Percentiles rank a stretch among this genome's conserved stretches.
Conservation (phyloP, 2,329 filamentous ascomycete genomes). For the Teratosphaeria epicoccoides region DNA sequence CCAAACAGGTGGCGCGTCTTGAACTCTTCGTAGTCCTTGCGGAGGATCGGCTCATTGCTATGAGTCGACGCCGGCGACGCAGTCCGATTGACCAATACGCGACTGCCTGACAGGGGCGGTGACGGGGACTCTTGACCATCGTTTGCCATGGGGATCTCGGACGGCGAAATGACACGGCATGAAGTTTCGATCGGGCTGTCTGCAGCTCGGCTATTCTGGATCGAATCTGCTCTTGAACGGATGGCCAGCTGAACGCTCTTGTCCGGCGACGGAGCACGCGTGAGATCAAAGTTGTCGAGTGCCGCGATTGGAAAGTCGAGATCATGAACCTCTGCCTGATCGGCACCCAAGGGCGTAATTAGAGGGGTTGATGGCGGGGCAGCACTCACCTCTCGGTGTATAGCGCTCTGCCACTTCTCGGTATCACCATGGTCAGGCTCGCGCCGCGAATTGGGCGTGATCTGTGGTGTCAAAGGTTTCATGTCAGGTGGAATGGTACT, state of each 20-base stretch:
- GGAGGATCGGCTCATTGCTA: neutral
- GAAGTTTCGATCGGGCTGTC: neutral
- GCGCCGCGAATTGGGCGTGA: neutral
- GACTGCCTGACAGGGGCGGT: neutral
- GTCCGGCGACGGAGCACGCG: neutral
- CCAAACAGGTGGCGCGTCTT: constrained; percentile 11
- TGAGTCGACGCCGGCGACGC: neutral
- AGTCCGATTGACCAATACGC: neutral
- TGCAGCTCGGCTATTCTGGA: neutral
- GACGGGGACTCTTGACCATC: neutral
- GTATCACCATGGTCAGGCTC: neutral
- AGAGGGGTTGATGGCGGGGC: neutral
- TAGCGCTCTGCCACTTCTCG: neutral
- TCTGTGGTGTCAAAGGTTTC: neutral
- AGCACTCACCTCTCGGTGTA: neutral
- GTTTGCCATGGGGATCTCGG: neutral
- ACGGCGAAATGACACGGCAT: neutral
- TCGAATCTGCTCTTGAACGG: neutral
- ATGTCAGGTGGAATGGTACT: constrained; percentile 2
- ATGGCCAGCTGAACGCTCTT: neutral
- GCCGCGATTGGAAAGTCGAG: neutral
- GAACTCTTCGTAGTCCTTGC: constrained; percentile 12
- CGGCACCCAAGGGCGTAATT: neutral
- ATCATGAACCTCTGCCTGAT: neutral
- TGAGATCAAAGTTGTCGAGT: neutral